Evolutionary conservation across 208 protist genomes (phyloP).

Genomic region (Trypanosoma lewisi): DNA sequence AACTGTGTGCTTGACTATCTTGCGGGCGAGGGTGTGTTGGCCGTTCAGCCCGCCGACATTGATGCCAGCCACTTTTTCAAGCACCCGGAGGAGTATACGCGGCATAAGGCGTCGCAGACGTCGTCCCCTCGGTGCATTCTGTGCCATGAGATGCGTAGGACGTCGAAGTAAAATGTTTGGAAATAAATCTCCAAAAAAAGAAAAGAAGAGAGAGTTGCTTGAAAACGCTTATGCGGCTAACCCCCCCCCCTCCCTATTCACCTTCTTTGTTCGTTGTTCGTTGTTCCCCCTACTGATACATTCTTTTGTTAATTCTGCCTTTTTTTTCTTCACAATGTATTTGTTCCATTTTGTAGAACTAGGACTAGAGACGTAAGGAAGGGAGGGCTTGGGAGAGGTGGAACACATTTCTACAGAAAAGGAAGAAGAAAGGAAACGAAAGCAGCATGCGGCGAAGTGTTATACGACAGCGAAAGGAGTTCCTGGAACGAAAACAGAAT

Average conservation of each 20-base stretch:
- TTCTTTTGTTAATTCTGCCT: no score
- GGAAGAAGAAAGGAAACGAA: not conserved
- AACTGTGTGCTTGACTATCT: slow-evolving; percentile 52
- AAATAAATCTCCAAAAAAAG: not conserved
- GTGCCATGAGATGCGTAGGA: slow-evolving; percentile 10
- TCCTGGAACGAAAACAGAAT: slow-evolving; percentile 77
- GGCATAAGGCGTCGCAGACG: not conserved
- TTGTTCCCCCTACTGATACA: no score
- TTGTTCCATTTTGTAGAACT: no score
- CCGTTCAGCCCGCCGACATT: not conserved
- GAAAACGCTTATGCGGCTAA: not conserved
- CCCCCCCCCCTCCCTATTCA: no score
- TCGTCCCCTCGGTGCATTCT: slow-evolving; percentile 27
- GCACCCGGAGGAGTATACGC: slow-evolving; percentile 17
- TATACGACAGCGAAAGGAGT: slow-evolving; percentile 84
- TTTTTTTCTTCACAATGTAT: no score
- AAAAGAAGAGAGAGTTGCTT: not conserved
- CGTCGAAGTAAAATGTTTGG: not conserved
- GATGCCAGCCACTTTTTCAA: slow-evolving; percentile 23
- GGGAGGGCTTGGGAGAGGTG: not conserved
- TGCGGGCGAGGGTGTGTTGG: slow-evolving; percentile 18
- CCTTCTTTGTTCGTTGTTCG: no score
- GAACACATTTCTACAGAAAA: no score
- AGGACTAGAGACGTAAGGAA: not conserved
- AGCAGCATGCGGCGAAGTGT: slow-evolving; percentile 77